Evolutionary conservation across 345 rosid genomes (phyloP), one percentile per base, ranked within the genome.

Genomic region (Cardamine resedifolia): DNA sequence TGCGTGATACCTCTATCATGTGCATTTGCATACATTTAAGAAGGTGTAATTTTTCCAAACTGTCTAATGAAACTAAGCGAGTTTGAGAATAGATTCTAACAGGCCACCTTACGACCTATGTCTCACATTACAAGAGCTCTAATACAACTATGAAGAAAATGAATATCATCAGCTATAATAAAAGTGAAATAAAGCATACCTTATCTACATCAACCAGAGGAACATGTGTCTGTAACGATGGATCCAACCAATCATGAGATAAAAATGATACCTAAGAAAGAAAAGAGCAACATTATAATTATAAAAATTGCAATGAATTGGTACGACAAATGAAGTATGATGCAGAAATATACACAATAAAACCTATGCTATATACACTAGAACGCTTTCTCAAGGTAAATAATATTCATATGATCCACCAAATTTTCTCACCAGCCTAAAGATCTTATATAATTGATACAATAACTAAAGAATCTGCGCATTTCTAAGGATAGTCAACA

Each of bases 141-240:
- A 10, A 49, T 48, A 66, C 45, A 66, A 41, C 27, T 41, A 38
- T 49, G 47, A 66, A 41, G 12, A 50, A 52, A 60, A 9, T 30
- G 5, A 16, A 55, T 63, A 26, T 36, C 26, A 55, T 47, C 60
- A 62, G 66, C 16, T 66, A 53, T 20, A 27, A 7, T 26, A 36
- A 23, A 63, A 1, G 44, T 38, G 43, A 58, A 20, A 58, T n/a
- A 62, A 63, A 36, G 3, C 56, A 76, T 73, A 88, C 97, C 98
- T 95, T 95, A 82, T 95, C 99, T 83, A 91, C 92, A 66, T 95
- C 99, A 72, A 81, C 98, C 78, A 95, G 78, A 36, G 98, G 96
- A 82, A 95, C 99, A 82, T 84, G 79, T 66, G 87, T 72, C 83
- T 86, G 96, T 71, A 83, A 31, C 24, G 92, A 90, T 59, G 90